A percentile compares a stretch with the other conserved stretches of the same genome.
Evolutionary conservation across 1,284 basidiomycete species (phyloP).

Genomic region (Somion occarium): DNA sequence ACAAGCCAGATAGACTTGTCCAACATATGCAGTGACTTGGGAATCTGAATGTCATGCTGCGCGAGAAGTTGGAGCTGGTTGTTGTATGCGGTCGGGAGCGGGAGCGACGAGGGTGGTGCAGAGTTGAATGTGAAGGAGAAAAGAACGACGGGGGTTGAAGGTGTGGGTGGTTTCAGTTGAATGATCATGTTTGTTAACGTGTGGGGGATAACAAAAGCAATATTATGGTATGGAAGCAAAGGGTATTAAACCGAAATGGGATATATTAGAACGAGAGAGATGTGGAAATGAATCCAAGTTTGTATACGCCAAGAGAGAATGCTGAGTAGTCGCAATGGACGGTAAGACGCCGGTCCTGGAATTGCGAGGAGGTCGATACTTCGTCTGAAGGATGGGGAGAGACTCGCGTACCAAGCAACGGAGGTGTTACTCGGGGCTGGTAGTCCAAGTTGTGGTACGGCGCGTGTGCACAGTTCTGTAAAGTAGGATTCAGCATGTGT

Average conservation of each 20-base stretch:
- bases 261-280: background rate
- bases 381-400: background rate
- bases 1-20: slow-evolving; percentile 60
- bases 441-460: too few relatives aligned
- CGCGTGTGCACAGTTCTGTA: too few relatives aligned
- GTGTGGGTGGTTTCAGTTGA: slow-evolving; percentile 51
- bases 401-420: background rate
- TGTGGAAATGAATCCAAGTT: background rate
- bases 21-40: slow-evolving; percentile 52
- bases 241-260: slow-evolving; percentile 9
- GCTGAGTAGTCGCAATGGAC: background rate
- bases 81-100: slow-evolving; percentile 51
- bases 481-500: too few relatives aligned
- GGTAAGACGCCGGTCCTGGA: too few relatives aligned
- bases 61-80: slow-evolving; percentile 47
- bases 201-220: background rate
- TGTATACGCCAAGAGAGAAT: background rate
- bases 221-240: background rate
- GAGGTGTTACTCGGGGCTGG: background rate
- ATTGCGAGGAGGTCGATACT: background rate
- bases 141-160: slow-evolving; percentile 53
- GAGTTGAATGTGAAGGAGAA: slow-evolving; percentile 56
- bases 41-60: slow-evolving; percentile 53
- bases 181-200: slow-evolving; percentile 58
- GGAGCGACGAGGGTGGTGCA: slow-evolving; percentile 31